These are phyloP conservation scores for Magnusiomyces paraingens DNA, from an alignment of 1,139 yeast genomes.

Conservation along the genomic window DNA sequence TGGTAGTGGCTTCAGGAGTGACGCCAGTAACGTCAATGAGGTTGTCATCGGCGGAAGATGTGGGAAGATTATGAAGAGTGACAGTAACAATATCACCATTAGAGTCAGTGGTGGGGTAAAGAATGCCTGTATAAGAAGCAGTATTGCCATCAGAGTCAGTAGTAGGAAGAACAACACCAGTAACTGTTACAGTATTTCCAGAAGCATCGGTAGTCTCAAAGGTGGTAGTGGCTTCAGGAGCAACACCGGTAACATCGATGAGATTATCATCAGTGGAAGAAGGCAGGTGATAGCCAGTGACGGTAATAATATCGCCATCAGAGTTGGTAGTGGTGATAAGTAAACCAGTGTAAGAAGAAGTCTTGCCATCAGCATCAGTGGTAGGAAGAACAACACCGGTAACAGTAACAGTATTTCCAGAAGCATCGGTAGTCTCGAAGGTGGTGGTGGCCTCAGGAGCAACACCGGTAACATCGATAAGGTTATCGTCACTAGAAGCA, in stretches of 20 bases:
- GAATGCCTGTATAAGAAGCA: background rate
- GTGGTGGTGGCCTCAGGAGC: background rate
- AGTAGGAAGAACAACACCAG: constrained; percentile 2
- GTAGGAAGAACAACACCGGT: background rate
- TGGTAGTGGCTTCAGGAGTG: background rate
- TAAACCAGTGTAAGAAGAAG: background rate
- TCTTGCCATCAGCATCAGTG: background rate
- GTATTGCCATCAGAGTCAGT: constrained; percentile 2
- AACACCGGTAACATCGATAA: constrained; percentile 5
- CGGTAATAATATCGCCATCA: background rate
- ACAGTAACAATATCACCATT: constrained; percentile 1
- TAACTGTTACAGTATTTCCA: constrained; percentile 3
- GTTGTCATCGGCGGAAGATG: background rate
- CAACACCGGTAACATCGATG: background rate
- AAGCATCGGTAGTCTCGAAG: background rate
- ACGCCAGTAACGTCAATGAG: constrained; percentile 2
- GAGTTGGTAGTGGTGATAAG: constrained; percentile 1
- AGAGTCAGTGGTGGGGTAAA: constrained; percentile 3
- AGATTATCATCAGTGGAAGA: background rate
- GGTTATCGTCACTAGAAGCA: background rate
- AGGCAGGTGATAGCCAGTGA: background rate
- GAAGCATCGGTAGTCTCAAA: constrained; percentile 4
- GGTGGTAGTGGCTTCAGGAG: constrained; percentile 1
- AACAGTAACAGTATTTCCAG: background rate
- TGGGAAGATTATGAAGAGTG: background rate